Percentiles rank a stretch among this genome's conserved stretches.
phyloP scores from a whole-genome alignment of 108 stramenopile genomes.

The Cafeteria roenbergensis region DNA sequence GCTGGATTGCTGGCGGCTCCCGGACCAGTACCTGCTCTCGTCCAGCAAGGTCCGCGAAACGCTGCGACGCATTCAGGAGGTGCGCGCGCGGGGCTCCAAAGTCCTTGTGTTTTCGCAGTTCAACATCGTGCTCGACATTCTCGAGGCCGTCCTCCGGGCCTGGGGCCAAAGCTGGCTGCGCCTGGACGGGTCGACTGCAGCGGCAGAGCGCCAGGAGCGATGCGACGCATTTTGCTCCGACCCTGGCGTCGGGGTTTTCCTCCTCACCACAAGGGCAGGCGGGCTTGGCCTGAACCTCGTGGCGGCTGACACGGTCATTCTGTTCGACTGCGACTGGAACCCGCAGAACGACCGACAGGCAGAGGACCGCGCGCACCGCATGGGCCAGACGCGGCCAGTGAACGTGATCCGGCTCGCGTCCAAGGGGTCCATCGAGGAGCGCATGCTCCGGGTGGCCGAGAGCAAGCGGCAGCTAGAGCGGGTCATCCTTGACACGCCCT shows the following conservation, averaged over 20 bases:
- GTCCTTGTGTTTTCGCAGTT: slow-evolving; percentile 69
- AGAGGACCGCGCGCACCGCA: slow-evolving; percentile 60
- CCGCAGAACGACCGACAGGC: slow-evolving; percentile 90
- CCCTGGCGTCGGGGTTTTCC: slow-evolving; percentile 20
- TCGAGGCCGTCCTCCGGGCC: slow-evolving; percentile 55
- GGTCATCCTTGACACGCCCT: too few species aligned
- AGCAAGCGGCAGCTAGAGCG: too few species aligned
- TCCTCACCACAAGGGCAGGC: slow-evolving; percentile 37
- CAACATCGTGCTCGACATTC: slow-evolving; percentile 63
- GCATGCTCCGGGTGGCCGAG: neutral
- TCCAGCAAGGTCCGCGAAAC: slow-evolving; percentile 53
- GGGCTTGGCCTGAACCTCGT: slow-evolving; percentile 63
- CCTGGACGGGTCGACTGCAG: slow-evolving; percentile 58
- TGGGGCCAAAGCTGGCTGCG: slow-evolving; percentile 49
- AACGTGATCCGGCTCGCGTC: slow-evolving; percentile 27
- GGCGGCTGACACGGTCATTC: slow-evolving; percentile 79
- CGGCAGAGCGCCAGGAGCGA: slow-evolving; percentile 55
- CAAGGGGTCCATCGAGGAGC: slow-evolving; percentile 8
- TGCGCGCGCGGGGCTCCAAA: slow-evolving; percentile 49
- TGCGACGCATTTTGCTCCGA: slow-evolving; percentile 62
- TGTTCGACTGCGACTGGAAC: slow-evolving; percentile 90
- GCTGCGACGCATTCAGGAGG: slow-evolving; percentile 37
- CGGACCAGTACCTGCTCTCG: slow-evolving; percentile 55
- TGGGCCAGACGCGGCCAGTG: slow-evolving; percentile 47
- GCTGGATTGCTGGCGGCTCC: too few species aligned